phyloP scores from a whole-genome alignment of 768 basidiomycete genomes.

The Tephrocybe sp. region DNA sequence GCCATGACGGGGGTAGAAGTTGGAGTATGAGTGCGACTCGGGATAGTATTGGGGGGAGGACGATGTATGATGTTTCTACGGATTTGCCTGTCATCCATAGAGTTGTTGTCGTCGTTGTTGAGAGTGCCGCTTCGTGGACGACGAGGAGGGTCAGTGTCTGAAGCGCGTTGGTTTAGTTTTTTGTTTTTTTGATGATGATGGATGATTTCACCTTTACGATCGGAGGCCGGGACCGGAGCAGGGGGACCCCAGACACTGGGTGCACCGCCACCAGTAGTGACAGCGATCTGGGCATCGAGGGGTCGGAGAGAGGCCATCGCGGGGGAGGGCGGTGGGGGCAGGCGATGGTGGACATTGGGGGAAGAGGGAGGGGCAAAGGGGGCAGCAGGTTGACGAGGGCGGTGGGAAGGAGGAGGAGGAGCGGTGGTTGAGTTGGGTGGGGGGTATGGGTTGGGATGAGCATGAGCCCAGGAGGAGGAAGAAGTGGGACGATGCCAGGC shows the following conservation, averaged over 20 bases:
- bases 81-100: neutral
- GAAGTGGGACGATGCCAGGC: slow-evolving; percentile 4
- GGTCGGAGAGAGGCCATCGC: slow-evolving; percentile 32
- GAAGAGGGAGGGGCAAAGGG: too few species aligned
- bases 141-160: too few species aligned
- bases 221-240: slow-evolving; percentile 7
- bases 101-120: slow-evolving; percentile 6
- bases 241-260: slow-evolving; percentile 17
- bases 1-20: slow-evolving; percentile 1
- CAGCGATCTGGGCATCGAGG: slow-evolving; percentile 17
- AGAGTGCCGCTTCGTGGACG: too few species aligned
- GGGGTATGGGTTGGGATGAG: slow-evolving; percentile 19
- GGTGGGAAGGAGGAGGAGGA: slow-evolving; percentile 4
- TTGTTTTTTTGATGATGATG: too few species aligned
- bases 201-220: slow-evolving; percentile 17
- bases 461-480: neutral
- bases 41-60: neutral
- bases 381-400: slow-evolving; percentile 18
- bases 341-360: slow-evolving; percentile 9
- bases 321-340: slow-evolving; percentile 26
- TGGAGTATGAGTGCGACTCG: slow-evolving; percentile 12
- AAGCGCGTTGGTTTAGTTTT: too few species aligned
- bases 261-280: slow-evolving; percentile 9
- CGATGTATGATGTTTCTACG: neutral
- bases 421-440: slow-evolving; percentile 6